Base-by-base conservation (phyloP, 805 yeast genomes). In the Diddensiella caesifluorescens region DNA sequence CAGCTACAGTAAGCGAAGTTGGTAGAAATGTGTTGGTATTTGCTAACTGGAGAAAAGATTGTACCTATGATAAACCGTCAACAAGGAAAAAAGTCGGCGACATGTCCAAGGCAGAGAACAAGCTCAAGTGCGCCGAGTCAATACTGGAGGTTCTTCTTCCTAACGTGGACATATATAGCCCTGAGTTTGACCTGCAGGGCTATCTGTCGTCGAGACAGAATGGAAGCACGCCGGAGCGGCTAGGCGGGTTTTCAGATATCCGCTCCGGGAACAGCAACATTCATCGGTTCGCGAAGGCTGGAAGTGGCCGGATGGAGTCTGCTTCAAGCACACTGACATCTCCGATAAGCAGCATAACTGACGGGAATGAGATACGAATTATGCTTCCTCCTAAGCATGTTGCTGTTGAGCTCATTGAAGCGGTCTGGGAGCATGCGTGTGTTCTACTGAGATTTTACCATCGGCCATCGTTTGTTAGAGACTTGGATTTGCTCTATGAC, bases 371-470 rank as follows among this genome's bases (percentile, higher is more conserved):
- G 52, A 71, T 83, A 49, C 77, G 71, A 47, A 71, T 81, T 46
- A 75, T 83, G 5, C 63, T 88, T 27, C 96, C 96, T 0, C 76
- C 89, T 1, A 79, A 83, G 54, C 80, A 77, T 25, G 73, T 74
- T 20, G 90, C 95, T 0, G 60, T 84, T 27, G 76, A 75, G 50
- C 68, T 87, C 47, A 79, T 88, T 18, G 75, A 77, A 46, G 75
- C 80, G 34, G 82, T 89, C 1, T 88, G 95, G 94, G 77, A 79
- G 47, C 78, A 80, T 51, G 94, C 95, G 0, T 86, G 95, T 61
- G 87, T 86, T 3, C 66, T 88, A 39, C 84, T 87, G 58, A 69
- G 95, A 42, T 87, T 88, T 59, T 83, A 85, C 58, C 95, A 88
- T 56, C 65, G 95, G 23, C 95, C 95, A 1, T 78, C 89, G 2